Base-by-base conservation (phyloP, 352 stramenopile genomes). In the Discostella stelligera region DNA sequence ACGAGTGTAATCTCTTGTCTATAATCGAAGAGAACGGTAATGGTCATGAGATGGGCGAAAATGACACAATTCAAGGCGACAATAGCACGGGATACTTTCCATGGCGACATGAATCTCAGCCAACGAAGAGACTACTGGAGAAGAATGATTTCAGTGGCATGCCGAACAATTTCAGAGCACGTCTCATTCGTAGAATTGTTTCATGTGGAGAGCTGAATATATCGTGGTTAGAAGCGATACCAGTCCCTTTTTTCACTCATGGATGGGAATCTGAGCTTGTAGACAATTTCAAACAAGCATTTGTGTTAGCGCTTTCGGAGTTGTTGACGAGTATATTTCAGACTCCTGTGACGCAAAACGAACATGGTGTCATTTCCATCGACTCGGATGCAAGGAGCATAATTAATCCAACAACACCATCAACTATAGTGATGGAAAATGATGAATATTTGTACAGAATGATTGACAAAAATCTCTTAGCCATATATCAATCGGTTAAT, bases 251-350 rank as follows among this genome's bases (percentile, higher is more conserved):
- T 46, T 56, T 59, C 66, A 41, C 9, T 2, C 49, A 69, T 32
- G 54, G 48, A 1, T 86, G 75, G 75, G 71, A 86, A 52, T 32
- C 61, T 20, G 75, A 84, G 37, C 61, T 86, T 54, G 48, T 71
- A 9, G 18, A 23, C 9, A 75, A 86, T 58, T 82, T 80, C 69
- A 18, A 23, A 18, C 61, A 41, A n/a, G 79, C 79, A n/a, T 86
- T 79, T 55, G 56, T 37, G n/a, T 67, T 77, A 0, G 39, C 49
- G 10, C 16, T 69, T 41, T 41, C 41, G 1, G 61, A 69, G 39
- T 60, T 60, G 46, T 7, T 74, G 13, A 60, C 48, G 5, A 49
- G 50, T 37, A 59, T 58, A 20, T 69, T 71, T 60, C 20, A 46
- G 53, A 48, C 53, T 44, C 46, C 56, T 16, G 20, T 71, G 20